Base-by-base conservation (phyloP, 2,329 filamentous ascomycete species). In the Arthrinium puccinioides region DNA sequence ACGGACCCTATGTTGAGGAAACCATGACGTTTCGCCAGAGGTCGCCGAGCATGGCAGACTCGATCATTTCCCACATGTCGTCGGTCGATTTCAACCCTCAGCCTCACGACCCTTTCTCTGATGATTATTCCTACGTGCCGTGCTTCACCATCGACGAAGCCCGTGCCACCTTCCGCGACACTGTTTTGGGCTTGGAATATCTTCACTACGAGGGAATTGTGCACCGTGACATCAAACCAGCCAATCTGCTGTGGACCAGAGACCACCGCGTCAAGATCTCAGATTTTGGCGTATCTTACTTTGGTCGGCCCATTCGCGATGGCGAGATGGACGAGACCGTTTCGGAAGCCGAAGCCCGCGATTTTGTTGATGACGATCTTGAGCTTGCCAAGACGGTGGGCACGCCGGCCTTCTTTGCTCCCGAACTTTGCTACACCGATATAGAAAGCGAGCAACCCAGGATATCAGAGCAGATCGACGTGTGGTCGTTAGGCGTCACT, bases 341-440 rank as follows among this genome's bases (percentile, higher is more conserved):
- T 14, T 83, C 83, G 4, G 86, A 94, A 55, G 86, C 82, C 1
- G 89, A 96, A 57, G 84, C 86, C 9, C 80, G 79, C 27, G 87
- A 94, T 52, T 79, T 94, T 41, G 89, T 96, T 50, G n/a, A n/a
- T n/a, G 87, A 96, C 56, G 89, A 94, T 44, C 79, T 94, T 42
- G 92, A 97, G 57, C 70, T 98, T n/a, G 90, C 92, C 42, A 97
- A 97, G 69, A 97, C 92, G 2, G 92, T 97, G 6, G 92, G 92
- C 36, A 98, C 92, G 0, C 92, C 92, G 6, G 92, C 90, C 2
- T 98, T 98, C 63, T 98, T 96, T 55, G 92, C 92, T 2, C 92
- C 92, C 4, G 92, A 98, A 59, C 72, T 98, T 25, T 98, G 92
- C 63, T 92, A 89, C 57, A 94, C 87, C 2, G 88, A 92, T 44